phyloP scores from a whole-genome alignment of 169 alveolate genomes.

The Eimeria sp. region DNA sequence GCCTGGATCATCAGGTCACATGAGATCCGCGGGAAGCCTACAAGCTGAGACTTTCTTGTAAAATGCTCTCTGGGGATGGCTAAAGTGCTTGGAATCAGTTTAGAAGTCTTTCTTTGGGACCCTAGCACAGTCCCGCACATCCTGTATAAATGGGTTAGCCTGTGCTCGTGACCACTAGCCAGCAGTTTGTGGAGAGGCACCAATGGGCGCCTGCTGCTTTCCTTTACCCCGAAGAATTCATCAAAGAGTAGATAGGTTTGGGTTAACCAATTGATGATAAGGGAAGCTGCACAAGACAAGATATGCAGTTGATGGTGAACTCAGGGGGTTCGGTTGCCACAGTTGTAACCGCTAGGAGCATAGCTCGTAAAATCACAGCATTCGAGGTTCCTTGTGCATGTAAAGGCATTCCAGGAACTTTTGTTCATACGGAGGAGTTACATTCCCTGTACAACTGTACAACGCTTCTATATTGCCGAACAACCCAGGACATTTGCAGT shows the following conservation, averaged over 20 bases:
- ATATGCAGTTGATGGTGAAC: background rate
- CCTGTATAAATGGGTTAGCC: conserved; percentile 26
- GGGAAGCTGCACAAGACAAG: conserved; percentile 28
- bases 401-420: background rate
- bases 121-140: conserved; percentile 58
- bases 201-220: conserved; percentile 38
- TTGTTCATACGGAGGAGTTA: background rate
- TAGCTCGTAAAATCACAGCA: background rate
- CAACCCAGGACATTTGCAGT: background rate
- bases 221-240: conserved; percentile 34
- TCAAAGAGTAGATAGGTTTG: conserved; percentile 37
- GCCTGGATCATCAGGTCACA: conserved; percentile 72
- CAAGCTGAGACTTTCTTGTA: conserved; percentile 8
- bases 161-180: conserved; percentile 38
- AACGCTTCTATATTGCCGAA: background rate
- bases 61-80: conserved; percentile 38
- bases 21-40: conserved; percentile 46
- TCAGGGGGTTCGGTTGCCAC: background rate
- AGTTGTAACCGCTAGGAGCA: background rate
- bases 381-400: background rate
- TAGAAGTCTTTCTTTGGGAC: background rate
- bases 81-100: conserved; percentile 26
- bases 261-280: conserved; percentile 31
- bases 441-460: background rate
- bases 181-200: conserved; percentile 43